Evolutionary conservation across 169 alveolate species (phyloP).

Genomic region (Eimeria falciformis): DNA sequence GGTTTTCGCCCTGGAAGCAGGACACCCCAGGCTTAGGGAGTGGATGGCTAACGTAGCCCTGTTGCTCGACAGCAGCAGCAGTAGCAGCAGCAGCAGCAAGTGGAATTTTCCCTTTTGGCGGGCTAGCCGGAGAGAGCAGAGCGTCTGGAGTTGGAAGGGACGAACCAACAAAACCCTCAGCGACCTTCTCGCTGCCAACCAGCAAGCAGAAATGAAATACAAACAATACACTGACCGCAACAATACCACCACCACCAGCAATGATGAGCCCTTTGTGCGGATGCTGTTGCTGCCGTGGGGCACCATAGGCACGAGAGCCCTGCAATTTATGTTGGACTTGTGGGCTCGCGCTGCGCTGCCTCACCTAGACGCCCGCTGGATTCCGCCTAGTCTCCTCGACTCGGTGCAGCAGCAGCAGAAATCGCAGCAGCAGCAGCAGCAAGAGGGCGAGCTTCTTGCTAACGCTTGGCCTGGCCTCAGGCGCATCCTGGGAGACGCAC

Average conservation of each 20-base stretch:
- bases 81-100: constrained; percentile 15
- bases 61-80: not conserved
- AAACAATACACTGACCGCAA: not conserved
- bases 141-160: constrained; percentile 2
- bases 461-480: not conserved
- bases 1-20: not conserved
- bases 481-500: not conserved
- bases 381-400: not conserved
- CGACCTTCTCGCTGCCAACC: not conserved
- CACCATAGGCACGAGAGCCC: not conserved
- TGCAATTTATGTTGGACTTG: constrained; percentile 9
- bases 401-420: constrained; percentile 23
- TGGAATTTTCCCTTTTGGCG: not conserved
- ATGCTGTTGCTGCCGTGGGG: constrained; percentile 40
- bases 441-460: not conserved
- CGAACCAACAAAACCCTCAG: not conserved
- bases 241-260: not conserved
- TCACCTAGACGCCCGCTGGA: constrained; percentile 4
- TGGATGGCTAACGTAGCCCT: not conserved
- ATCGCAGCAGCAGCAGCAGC: constrained; percentile 19
- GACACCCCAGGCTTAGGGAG: not conserved
- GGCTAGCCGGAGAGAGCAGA: not conserved
- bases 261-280: not conserved
- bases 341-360: not conserved
- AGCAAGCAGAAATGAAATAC: not conserved